A percentile compares a stretch with the other conserved stretches of the same genome.
Evolutionary conservation across 208 protist genomes (phyloP).

Genomic region (Trypanosoma scelopori): DNA sequence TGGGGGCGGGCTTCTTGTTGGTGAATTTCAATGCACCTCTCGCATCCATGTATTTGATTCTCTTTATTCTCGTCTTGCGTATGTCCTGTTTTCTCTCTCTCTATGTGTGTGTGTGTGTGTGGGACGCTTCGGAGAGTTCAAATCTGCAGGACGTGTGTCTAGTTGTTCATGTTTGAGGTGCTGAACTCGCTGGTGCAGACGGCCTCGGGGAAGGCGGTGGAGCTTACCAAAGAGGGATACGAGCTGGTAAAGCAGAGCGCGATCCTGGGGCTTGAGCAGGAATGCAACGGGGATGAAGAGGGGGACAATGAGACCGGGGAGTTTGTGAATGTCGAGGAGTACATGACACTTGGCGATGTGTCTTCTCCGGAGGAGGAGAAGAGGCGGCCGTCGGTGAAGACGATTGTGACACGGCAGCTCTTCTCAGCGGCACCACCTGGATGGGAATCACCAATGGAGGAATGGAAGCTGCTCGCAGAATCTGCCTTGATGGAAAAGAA

Average conservation of each 20-base stretch:
- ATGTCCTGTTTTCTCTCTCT: too few relatives aligned
- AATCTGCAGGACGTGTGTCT: neutral
- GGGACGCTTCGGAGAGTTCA: neutral
- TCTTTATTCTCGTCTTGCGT: slow-evolving; percentile 3
- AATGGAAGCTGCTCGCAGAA: slow-evolving; percentile 45
- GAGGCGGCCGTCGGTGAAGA: too few relatives aligned
- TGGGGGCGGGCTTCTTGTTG: too few relatives aligned
- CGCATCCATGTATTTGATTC: neutral
- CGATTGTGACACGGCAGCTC: neutral
- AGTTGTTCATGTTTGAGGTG: slow-evolving; percentile 38
- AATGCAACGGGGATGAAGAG: slow-evolving; percentile 27
- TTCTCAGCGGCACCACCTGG: slow-evolving; percentile 15
- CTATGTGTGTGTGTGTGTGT: neutral
- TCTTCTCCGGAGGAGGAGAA: slow-evolving; percentile 13
- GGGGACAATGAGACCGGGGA: neutral
- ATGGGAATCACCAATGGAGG: slow-evolving; percentile 39
- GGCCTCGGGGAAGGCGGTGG: slow-evolving; percentile 38
- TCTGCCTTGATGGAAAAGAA: slow-evolving; percentile 39
- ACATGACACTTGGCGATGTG: slow-evolving; percentile 3
- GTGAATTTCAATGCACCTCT: too few relatives aligned
- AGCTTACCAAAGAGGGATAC: slow-evolving; percentile 39
- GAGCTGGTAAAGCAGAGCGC: slow-evolving; percentile 39
- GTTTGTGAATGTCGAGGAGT: neutral
- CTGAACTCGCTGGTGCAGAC: slow-evolving; percentile 37
- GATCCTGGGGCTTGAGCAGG: slow-evolving; percentile 38